Conservation (phyloP, 176 grass and related monocot species). For the Areca catechu region DNA sequence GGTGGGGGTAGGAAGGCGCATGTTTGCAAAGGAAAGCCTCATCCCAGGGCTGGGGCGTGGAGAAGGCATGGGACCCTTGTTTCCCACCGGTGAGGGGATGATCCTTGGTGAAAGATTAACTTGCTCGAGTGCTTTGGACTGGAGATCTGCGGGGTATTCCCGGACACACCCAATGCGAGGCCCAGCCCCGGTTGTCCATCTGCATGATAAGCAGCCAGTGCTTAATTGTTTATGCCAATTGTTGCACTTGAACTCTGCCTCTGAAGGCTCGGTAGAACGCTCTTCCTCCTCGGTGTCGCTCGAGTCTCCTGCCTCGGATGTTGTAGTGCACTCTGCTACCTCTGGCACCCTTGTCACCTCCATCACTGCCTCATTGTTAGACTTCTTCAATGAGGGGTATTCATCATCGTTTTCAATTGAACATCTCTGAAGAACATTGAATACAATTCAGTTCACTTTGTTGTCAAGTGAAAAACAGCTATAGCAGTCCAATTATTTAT, state of each 20-base stretch:
- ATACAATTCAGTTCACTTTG: no score
- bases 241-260: constrained; percentile 2
- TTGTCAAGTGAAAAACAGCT: no score
- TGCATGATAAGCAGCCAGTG: constrained; percentile 32
- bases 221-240: neutral
- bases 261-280: constrained; percentile 1
- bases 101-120: constrained; percentile 82
- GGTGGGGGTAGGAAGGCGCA: constrained; percentile 35
- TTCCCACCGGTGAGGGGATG: constrained; percentile 31
- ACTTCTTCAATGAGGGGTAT: constrained; percentile 26
- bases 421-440: constrained; percentile 37
- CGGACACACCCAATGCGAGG: constrained; percentile 81
- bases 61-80: constrained; percentile 68
- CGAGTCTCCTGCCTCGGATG: neutral
- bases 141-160: constrained; percentile 80
- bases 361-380: constrained; percentile 3
- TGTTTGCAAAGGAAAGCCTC: constrained; percentile 64
- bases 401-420: constrained; percentile 48
- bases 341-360: neutral
- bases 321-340: neutral
- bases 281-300: constrained; percentile 17
- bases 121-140: constrained; percentile 81
- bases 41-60: constrained; percentile 60
- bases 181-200: constrained; percentile 69
- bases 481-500: no score